Evolutionary conservation across 208 protist genomes (phyloP).

Genomic region (Herpetomonas samuelpessoai): DNA sequence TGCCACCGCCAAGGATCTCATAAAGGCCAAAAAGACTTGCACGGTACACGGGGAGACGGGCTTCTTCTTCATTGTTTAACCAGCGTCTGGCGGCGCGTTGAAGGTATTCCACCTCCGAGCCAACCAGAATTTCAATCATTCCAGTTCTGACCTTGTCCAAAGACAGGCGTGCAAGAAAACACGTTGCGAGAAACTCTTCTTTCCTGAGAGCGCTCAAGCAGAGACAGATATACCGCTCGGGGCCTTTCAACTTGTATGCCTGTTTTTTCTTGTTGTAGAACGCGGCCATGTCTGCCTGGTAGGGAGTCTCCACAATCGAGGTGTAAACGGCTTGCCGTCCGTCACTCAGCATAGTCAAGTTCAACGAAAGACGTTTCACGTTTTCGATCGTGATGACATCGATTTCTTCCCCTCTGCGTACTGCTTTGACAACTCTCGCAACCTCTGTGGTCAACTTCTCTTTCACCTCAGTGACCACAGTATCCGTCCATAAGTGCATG

Average conservation of each 20-base stretch:
- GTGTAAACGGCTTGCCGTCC: slow-evolving; percentile 44
- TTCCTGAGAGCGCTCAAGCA: slow-evolving; percentile 33
- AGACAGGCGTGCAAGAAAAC: slow-evolving; percentile 51
- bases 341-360: slow-evolving; percentile 55
- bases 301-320: slow-evolving; percentile 59
- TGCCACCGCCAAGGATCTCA: slow-evolving; percentile 22
- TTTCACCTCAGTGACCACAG: slow-evolving; percentile 32
- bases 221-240: slow-evolving; percentile 41
- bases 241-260: slow-evolving; percentile 25
- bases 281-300: slow-evolving; percentile 33
- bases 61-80: slow-evolving; percentile 25
- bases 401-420: slow-evolving; percentile 25
- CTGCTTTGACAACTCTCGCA: slow-evolving; percentile 32
- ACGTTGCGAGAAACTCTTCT: slow-evolving; percentile 44
- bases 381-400: slow-evolving; percentile 43
- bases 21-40: slow-evolving; percentile 24
- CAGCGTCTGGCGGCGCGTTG: slow-evolving; percentile 19
- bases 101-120: slow-evolving; percentile 47
- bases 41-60: slow-evolving; percentile 7
- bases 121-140: slow-evolving; percentile 46
- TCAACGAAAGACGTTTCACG: slow-evolving; percentile 61
- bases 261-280: slow-evolving; percentile 38
- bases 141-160: slow-evolving; percentile 38
- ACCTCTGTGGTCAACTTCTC: slow-evolving; percentile 37
- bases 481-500: slow-evolving; percentile 54